Evolutionary conservation across 345 rosid genomes (phyloP).

Genomic region (Anastatica hierochuntica): DNA sequence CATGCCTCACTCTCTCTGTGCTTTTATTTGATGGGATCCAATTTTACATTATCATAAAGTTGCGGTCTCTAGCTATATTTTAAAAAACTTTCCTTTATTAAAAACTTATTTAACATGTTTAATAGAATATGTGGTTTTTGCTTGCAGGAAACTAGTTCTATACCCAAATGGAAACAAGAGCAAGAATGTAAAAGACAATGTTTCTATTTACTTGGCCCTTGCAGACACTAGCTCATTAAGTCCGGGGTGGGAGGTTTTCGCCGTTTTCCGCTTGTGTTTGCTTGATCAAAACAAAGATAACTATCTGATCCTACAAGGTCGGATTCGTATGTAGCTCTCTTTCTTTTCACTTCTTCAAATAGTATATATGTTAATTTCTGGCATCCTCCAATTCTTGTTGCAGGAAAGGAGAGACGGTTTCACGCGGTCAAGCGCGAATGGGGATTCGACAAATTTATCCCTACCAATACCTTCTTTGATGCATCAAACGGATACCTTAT

Average conservation of each 20-base stretch:
- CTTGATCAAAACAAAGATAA: conserved; percentile 28
- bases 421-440: conserved; percentile 25
- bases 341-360: no score
- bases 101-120: not conserved
- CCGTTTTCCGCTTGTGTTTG: conserved; percentile 38
- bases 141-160: conserved; percentile 47
- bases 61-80: no score
- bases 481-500: conserved; percentile 24
- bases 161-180: conserved; percentile 53
- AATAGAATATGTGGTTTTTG: not conserved
- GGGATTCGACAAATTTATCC: conserved; percentile 26
- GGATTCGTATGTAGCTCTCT: not conserved
- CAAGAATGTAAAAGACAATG: conserved; percentile 41
- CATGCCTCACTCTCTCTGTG: no score
- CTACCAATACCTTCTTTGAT: not conserved
- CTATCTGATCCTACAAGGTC: conserved; percentile 26
- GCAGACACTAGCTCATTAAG: conserved; percentile 32
- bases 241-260: conserved; percentile 44
- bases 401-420: conserved; percentile 28
- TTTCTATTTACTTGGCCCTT: conserved; percentile 46
- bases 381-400: no score
- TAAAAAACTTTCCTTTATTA: not conserved
- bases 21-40: no score
- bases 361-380: no score
- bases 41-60: no score